Conservation (phyloP, 2,329 filamentous ascomycete species). For the Paecilomyces sp. region DNA sequence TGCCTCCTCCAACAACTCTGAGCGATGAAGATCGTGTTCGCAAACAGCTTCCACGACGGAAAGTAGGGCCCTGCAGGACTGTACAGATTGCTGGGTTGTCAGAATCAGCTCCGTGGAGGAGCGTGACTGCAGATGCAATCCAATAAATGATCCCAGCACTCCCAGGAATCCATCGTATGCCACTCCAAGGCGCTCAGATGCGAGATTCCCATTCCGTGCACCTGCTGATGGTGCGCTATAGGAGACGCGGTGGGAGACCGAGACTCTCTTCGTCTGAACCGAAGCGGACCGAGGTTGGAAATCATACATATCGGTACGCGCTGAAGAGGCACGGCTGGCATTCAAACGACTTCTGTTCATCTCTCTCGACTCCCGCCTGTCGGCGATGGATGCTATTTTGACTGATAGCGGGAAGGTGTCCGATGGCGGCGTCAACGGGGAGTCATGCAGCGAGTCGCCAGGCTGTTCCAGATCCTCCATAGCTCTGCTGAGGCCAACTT, state of each 20-base stretch:
- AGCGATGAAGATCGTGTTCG: slow-evolving; percentile 64
- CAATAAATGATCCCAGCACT: slow-evolving; percentile 87
- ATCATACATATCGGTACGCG: slow-evolving; percentile 18
- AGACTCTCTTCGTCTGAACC: slow-evolving; percentile 40
- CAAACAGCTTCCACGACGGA: slow-evolving; percentile 76
- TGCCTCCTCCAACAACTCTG: slow-evolving; percentile 59
- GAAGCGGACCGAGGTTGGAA: slow-evolving; percentile 22
- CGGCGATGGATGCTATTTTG: slow-evolving; percentile 17
- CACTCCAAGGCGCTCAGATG: slow-evolving; percentile 71
- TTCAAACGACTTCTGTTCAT: slow-evolving; percentile 23
- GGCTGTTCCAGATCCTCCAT: slow-evolving; percentile 31
- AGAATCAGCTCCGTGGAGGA: slow-evolving; percentile 75
- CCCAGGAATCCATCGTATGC: slow-evolving; percentile 86
- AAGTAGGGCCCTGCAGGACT: slow-evolving; percentile 72
- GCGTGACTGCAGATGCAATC: slow-evolving; percentile 86
- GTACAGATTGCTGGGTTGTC: slow-evolving; percentile 76
- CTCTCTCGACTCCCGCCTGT: slow-evolving; percentile 26
- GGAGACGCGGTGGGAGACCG: slow-evolving; percentile 66
- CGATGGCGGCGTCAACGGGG: slow-evolving; percentile 31
- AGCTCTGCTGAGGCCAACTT: slow-evolving; percentile 38
- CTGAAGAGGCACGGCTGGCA: slow-evolving; percentile 18
- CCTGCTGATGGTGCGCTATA: slow-evolving; percentile 61
- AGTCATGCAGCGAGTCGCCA: slow-evolving; percentile 17
- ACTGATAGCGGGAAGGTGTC: slow-evolving; percentile 25
- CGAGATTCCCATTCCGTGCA: slow-evolving; percentile 62